Base-by-base conservation (phyloP, 345 rosid species). In the Aquilaria yunnanensis region DNA sequence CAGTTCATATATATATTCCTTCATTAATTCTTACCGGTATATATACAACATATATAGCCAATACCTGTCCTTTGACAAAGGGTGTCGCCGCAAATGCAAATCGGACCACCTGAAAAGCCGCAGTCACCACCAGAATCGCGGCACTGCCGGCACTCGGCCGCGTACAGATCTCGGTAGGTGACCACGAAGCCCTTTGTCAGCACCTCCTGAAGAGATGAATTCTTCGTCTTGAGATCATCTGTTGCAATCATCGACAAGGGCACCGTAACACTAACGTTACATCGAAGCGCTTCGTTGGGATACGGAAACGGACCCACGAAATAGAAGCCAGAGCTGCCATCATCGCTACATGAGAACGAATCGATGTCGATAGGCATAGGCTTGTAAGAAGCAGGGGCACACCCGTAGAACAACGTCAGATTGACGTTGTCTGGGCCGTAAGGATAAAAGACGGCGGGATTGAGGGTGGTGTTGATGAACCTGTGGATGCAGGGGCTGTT, bases 181-280 rank as follows among this genome's bases (percentile, higher is more conserved):
- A 69, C 75, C 29, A 31, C 53, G 33, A 79, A 82, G 51, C 80
- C 87, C 11, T 58, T 65, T 62, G 51, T 77, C 60, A 82, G 52
- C 71, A 65, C 77, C 34, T 77, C 66, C 32, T 5, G 6, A 23
- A 81, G 74, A 59, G 54, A 5, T 8, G 75, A 74, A 47, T 56
- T 50, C 43, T 72, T 10, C 2, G 2, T 6, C 12, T 5, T 5
- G 9, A 77, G 71, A 70, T 9, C 12, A 9, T 8, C 55, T 14
- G 3, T 63, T 8, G 57, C 45, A 10, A 33, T 57, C 23, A 3
- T 13, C 2, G 16, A 34, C 14, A 80, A 12, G 8, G 78, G 79
- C 12, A 73, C 77, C 0, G 12, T 31, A 37, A 75, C 48, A 12
- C 63, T 59, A 14, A 12, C 32, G 1, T 12, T 32, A 48, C 83